These are phyloP conservation scores for Pseudodiploospora longispora DNA, from an alignment of 2,329 filamentous ascomycete genomes.

Conservation along the genomic window DNA sequence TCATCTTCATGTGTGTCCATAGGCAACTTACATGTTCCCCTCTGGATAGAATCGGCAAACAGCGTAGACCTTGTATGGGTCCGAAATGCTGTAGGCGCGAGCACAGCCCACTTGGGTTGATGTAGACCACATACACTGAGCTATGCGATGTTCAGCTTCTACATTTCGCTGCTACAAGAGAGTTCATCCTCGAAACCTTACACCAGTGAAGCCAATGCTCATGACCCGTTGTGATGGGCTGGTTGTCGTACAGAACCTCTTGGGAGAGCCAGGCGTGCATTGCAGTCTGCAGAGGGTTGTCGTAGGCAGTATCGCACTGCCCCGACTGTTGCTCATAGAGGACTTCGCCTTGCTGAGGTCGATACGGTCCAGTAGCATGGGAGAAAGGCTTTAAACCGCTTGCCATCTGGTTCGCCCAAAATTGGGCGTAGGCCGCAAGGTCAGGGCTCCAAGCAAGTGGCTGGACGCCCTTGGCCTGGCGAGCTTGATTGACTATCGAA, in stretches of 20 bases:
- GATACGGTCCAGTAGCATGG: slow-evolving; percentile 21
- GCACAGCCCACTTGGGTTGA: slow-evolving; percentile 27
- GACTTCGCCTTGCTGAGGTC: slow-evolving; percentile 27
- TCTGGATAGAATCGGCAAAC: slow-evolving; percentile 28
- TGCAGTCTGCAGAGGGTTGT: slow-evolving; percentile 21
- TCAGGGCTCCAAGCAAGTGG: slow-evolving; percentile 22
- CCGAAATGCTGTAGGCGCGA: slow-evolving; percentile 21
- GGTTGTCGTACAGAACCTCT: slow-evolving; percentile 19
- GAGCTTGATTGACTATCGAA: slow-evolving; percentile 23
- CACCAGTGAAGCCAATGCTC: slow-evolving; percentile 30
- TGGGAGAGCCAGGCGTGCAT: slow-evolving; percentile 24
- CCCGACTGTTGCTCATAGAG: slow-evolving; percentile 23
- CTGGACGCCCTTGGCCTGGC: slow-evolving; percentile 18
- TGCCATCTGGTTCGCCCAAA: slow-evolving; percentile 27
- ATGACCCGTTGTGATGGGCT: slow-evolving; percentile 22
- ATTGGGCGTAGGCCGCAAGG: slow-evolving; percentile 23
- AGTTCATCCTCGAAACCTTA: slow-evolving; percentile 11
- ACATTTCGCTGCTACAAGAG: neutral
- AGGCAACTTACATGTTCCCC: slow-evolving; percentile 26
- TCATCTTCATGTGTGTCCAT: too few relatives aligned
- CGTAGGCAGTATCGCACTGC: slow-evolving; percentile 21
- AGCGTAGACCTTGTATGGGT: slow-evolving; percentile 24
- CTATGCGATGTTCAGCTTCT: slow-evolving; percentile 10
- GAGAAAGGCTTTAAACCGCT: slow-evolving; percentile 20
- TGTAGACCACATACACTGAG: slow-evolving; percentile 28